Evolutionary conservation across 768 basidiomycete species (phyloP), one percentile per base, ranked within the genome.

Genomic region (Suillus cothurnatus): DNA sequence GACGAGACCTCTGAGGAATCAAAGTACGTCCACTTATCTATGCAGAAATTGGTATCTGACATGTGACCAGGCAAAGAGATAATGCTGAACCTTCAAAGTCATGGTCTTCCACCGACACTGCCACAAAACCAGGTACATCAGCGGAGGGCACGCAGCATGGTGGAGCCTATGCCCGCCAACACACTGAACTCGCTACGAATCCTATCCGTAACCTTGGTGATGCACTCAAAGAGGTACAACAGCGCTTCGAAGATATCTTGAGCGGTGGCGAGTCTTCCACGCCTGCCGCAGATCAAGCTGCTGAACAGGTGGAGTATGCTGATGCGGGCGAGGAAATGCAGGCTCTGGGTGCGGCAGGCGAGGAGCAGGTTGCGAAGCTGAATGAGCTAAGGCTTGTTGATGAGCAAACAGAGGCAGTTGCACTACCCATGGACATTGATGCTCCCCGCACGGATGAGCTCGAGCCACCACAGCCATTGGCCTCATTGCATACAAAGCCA

Each of bases 171-270:
- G 76, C 82, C 19, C 80, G 78, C 55, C 79, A 77, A 6, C 80
- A 83, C 31, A 73, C 71, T 34, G 78, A 79, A 62, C 70, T 76
- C 11, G 62, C 75, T 38, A 74, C 77, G 38, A 88, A 92, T 69
- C 87, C 89, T 5, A 77, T 88, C 43, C 92, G 94, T 59, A 91
- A 87, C 68, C 86, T 95, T 3, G 95, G 95, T 36, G 95, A 97
- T 71, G 85, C 91, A 0, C 75, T 93, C 61, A 86, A 90, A 68
- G 91, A 96, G 70, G 90, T 96, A 62, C 88, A 85, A 58, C 87
- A 91, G 66, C 88, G 90, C n/a, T 87, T 94, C 68, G 88, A 95
- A 64, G 91, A 94, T 65, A 97, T 98, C 66, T 78, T 91, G 62
- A 80, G 82, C 64, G 74, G 78, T 14, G 73, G 75, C 0, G 79